These are phyloP conservation scores for Coprinopsis sp. DNA, from an alignment of 768 basidiomycete genomes.

Conservation along the genomic window DNA sequence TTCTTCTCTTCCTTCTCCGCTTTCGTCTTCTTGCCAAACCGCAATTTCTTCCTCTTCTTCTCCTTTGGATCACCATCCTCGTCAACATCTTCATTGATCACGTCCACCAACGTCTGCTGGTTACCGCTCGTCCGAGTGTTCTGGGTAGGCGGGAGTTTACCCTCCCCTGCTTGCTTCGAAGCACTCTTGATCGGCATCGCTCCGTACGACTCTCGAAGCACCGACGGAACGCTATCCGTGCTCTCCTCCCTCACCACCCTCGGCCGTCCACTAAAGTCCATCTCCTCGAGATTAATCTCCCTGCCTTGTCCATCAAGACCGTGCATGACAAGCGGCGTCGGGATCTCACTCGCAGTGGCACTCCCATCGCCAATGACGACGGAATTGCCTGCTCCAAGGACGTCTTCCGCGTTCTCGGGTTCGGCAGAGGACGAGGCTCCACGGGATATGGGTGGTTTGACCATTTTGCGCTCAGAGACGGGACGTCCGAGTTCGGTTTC, in stretches of 20 bases:
- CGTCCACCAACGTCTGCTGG: constrained; percentile 38
- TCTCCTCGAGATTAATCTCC: constrained; percentile 34
- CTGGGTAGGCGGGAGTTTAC: constrained; percentile 10
- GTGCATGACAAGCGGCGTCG: constrained; percentile 43
- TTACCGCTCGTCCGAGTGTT: constrained; percentile 38
- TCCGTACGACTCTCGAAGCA: too few relatives aligned
- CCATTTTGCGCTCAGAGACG: constrained; percentile 60
- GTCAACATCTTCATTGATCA: constrained; percentile 18
- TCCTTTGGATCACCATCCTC: constrained; percentile 18
- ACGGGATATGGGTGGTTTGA: too few relatives aligned
- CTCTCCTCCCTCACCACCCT: constrained; percentile 7
- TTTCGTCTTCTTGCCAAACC: constrained; percentile 13
- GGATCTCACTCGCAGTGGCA: constrained; percentile 19
- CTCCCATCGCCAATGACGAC: too few relatives aligned
- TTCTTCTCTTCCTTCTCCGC: too few relatives aligned
- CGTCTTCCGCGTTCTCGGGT: too few relatives aligned
- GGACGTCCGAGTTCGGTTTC: constrained; percentile 81
- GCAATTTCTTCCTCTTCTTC: constrained; percentile 16
- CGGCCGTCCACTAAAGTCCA: constrained; percentile 59
- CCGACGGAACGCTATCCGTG: too few relatives aligned
- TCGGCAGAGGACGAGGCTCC: too few relatives aligned
- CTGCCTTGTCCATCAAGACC: constrained; percentile 35
- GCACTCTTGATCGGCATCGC: too few relatives aligned
- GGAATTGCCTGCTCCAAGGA: too few relatives aligned
- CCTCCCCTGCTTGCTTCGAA: too few relatives aligned